These are phyloP conservation scores for Linum lewisii DNA, from an alignment of 345 rosid species.

Conservation along the genomic window DNA sequence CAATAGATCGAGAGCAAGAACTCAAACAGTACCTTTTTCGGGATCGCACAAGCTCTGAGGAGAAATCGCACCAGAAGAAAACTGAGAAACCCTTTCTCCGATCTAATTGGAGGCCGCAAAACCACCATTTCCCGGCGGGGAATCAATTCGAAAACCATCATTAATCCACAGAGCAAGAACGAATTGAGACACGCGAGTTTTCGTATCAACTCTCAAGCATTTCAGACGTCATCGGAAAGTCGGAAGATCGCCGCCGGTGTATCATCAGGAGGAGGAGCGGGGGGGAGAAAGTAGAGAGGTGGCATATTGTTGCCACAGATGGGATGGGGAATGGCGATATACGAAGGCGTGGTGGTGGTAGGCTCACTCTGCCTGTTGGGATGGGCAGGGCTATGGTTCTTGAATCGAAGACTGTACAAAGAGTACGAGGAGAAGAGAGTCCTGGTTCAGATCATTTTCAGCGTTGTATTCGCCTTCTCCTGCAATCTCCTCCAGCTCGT, in stretches of 20 bases:
- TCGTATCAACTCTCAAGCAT: no score
- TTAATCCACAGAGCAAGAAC: background rate
- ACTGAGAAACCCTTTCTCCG: background rate
- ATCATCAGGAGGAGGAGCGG: background rate
- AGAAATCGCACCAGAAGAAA: background rate
- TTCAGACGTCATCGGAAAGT: background rate
- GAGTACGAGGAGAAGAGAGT: conserved; percentile 95
- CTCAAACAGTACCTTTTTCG: background rate
- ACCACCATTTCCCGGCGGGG: background rate
- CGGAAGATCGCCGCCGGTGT: background rate
- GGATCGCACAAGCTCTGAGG: background rate
- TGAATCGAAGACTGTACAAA: conserved; percentile 73
- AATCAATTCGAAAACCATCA: no score
- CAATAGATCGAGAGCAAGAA: background rate
- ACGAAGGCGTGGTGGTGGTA: conserved; percentile 53
- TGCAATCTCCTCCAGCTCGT: conserved; percentile 95
- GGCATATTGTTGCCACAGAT: conserved; percentile 14
- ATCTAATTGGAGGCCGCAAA: background rate
- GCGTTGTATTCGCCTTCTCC: conserved; percentile 87
- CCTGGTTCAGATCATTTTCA: conserved; percentile 87
- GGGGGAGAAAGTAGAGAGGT: background rate
- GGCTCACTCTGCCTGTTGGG: conserved; percentile 60
- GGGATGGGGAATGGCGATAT: conserved; percentile 66
- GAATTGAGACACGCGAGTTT: background rate
- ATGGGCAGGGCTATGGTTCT: conserved; percentile 89